A percentile compares a stretch with the other conserved stretches of the same genome.
phyloP scores from a whole-genome alignment of 129 eudicot species.

The Oenanthe sinensis region DNA sequence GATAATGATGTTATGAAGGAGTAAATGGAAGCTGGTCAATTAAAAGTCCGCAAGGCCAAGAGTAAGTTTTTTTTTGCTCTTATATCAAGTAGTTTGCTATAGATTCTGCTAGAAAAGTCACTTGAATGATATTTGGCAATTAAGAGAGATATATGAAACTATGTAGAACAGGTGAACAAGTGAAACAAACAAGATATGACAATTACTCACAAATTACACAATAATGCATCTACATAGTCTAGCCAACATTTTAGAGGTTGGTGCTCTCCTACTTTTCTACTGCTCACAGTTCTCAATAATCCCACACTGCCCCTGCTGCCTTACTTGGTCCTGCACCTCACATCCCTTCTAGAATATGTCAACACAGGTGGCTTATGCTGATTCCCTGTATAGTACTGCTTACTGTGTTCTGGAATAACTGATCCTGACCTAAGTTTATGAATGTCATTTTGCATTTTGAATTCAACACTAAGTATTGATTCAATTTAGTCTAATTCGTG shows the following conservation, averaged over 20 bases:
- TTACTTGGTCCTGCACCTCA: neutral
- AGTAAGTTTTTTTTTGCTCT: neutral
- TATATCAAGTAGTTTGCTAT: neutral
- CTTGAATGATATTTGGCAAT: neutral
- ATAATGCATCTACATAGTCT: neutral
- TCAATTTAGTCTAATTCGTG: neutral
- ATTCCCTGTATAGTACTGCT: neutral
- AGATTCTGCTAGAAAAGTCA: neutral
- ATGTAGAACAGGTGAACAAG: neutral
- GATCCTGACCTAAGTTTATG: neutral
- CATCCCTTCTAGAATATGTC: neutral
- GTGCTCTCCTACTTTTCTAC: neutral
- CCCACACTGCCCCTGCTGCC: neutral
- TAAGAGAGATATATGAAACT: neutral
- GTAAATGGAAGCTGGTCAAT: conserved; percentile 1
- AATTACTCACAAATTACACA: neutral
- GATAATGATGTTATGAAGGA: conserved; percentile 10
- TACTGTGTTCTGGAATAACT: neutral
- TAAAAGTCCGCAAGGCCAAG: neutral
- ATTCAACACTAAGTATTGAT: neutral
- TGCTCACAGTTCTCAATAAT: neutral
- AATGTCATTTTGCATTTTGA: neutral
- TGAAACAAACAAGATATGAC: neutral
- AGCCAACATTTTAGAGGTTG: neutral
- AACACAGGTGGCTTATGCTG: neutral